Percentiles rank a stretch among this genome's conserved stretches.
Evolutionary conservation across 2,329 filamentous ascomycete species (phyloP).

Genomic region (Colletotrichum tropicicola): DNA sequence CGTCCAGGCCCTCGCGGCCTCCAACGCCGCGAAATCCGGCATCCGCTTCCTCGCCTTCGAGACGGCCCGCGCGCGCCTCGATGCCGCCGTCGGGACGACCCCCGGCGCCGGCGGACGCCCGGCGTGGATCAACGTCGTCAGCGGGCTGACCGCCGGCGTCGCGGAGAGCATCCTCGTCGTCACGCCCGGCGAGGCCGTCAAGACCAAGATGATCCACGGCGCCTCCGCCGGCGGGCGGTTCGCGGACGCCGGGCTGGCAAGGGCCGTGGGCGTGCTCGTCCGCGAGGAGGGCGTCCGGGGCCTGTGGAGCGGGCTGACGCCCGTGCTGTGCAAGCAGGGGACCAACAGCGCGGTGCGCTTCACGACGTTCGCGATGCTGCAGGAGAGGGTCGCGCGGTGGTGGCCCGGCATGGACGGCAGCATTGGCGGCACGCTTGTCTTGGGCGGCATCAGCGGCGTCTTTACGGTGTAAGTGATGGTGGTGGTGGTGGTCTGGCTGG

Average conservation of each 20-base stretch:
- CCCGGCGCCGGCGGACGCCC: background rate
- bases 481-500: too few relatives aligned
- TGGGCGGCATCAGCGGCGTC: conserved; percentile 11
- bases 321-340: conserved; percentile 8
- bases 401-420: too few relatives aligned
- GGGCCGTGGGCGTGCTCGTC: background rate
- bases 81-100: background rate
- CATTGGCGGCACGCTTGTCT: background rate
- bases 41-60: conserved; percentile 9
- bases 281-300: conserved; percentile 1
- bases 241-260: background rate
- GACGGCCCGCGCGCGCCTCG: background rate
- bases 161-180: conserved; percentile 2
- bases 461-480: too few relatives aligned
- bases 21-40: conserved; percentile 3
- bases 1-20: background rate
- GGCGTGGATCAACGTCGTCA: conserved; percentile 17
- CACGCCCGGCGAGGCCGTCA: conserved; percentile 12
- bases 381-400: too few relatives aligned
- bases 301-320: conserved; percentile 2
- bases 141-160: conserved; percentile 11
- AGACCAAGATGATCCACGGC: conserved; percentile 12
- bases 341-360: conserved; percentile 22
- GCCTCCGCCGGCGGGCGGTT: background rate
- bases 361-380: conserved; percentile 14